Percentiles rank a stretch among this genome's conserved stretches.
Conservation (phyloP, 2,329 filamentous ascomycete genomes). For the Pseudocercospora musae region DNA sequence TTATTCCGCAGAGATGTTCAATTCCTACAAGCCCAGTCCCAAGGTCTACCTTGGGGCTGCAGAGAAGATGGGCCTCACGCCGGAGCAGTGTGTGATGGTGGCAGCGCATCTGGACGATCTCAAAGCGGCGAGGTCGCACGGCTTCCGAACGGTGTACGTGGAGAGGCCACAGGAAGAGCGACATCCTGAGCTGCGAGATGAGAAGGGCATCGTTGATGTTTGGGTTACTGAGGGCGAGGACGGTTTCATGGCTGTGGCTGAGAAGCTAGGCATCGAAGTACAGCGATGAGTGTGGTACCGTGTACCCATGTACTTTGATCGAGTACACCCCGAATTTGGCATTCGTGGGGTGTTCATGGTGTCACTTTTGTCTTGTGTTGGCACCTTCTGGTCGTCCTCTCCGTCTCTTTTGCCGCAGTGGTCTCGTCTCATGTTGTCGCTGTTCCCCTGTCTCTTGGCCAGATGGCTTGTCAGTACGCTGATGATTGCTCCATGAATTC, state of each 20-base stretch:
- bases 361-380: too few relatives aligned
- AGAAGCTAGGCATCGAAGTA: constrained; percentile 33
- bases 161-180: constrained; percentile 66
- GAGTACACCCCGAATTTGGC: too few relatives aligned
- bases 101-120: constrained; percentile 72
- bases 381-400: too few relatives aligned
- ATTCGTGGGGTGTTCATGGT: too few relatives aligned
- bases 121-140: constrained; percentile 60
- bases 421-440: too few relatives aligned
- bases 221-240: constrained; percentile 54
- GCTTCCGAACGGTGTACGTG: constrained; percentile 70
- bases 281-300: not conserved
- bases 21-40: constrained; percentile 70
- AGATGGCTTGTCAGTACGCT: not conserved
- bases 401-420: too few relatives aligned
- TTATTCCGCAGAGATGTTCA: constrained; percentile 67
- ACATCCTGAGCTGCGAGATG: constrained; percentile 52
- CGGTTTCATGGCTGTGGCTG: constrained; percentile 49
- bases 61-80: constrained; percentile 53
- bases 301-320: too few relatives aligned
- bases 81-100: constrained; percentile 68
- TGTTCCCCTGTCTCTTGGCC: not conserved
- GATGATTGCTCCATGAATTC: not conserved
- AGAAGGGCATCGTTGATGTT: constrained; percentile 63
- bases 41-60: constrained; percentile 67